Evolutionary conservation across 2,329 filamentous ascomycete genomes (phyloP).

Genomic region (Fusarium sp.): DNA sequence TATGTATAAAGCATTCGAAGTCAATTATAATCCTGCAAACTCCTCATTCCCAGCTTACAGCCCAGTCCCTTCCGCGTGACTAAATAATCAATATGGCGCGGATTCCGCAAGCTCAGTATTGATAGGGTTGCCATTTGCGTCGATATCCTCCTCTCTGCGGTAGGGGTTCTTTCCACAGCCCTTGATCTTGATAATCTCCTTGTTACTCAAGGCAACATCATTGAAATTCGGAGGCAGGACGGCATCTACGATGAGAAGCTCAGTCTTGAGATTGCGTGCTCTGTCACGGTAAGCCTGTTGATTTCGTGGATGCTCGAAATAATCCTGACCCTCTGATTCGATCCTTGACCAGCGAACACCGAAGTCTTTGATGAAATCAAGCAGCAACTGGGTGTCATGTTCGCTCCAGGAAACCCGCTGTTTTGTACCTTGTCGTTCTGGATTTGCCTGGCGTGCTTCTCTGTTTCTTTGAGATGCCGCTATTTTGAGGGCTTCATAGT

Average conservation of each 20-base stretch:
- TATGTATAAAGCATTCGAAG: background rate
- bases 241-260: slow-evolving; percentile 60
- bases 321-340: slow-evolving; percentile 46
- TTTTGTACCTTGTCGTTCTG: slow-evolving; percentile 21
- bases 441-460: slow-evolving; percentile 33
- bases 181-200: slow-evolving; percentile 60
- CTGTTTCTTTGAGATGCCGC: slow-evolving; percentile 41
- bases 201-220: slow-evolving; percentile 61
- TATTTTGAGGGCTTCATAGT: slow-evolving; percentile 47
- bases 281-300: slow-evolving; percentile 70
- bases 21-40: background rate
- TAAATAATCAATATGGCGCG: slow-evolving; percentile 12
- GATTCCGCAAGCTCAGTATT: slow-evolving; percentile 51
- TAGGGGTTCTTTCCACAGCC: slow-evolving; percentile 62
- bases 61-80: background rate
- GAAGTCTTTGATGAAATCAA: slow-evolving; percentile 55
- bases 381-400: slow-evolving; percentile 57
- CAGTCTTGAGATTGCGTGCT: slow-evolving; percentile 68
- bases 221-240: slow-evolving; percentile 64
- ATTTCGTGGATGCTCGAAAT: slow-evolving; percentile 60
- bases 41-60: background rate
- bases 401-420: slow-evolving; percentile 58
- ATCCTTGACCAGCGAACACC: slow-evolving; percentile 52
- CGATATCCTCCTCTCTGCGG: slow-evolving; percentile 61
- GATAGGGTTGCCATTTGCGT: slow-evolving; percentile 53